Evolutionary conservation across 257 asterid species (phyloP).

Genomic region (Salvia splendens): DNA sequence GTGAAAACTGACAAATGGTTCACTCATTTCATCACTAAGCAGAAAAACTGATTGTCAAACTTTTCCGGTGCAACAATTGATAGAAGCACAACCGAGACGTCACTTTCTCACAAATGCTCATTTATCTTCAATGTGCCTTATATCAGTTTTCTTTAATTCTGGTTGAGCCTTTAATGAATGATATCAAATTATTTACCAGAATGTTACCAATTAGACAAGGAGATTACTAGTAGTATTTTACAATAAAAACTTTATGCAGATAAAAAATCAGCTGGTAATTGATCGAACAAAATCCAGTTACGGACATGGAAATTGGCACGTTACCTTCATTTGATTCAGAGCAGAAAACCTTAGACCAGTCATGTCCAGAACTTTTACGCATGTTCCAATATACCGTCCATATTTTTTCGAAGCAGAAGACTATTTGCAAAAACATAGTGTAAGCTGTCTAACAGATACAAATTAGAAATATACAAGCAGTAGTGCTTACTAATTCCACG

Average conservation of each 20-base stretch:
- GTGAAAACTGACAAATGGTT: too few relatives aligned
- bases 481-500: slow-evolving; percentile 25
- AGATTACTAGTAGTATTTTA: background rate
- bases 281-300: slow-evolving; percentile 8
- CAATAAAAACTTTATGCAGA: background rate
- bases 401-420: slow-evolving; percentile 69
- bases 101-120: too few relatives aligned
- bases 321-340: slow-evolving; percentile 82
- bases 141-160: too few relatives aligned
- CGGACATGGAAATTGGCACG: slow-evolving; percentile 12
- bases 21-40: too few relatives aligned
- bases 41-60: too few relatives aligned
- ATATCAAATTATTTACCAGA: background rate
- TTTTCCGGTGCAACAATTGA: too few relatives aligned
- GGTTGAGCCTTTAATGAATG: background rate
- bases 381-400: slow-evolving; percentile 65
- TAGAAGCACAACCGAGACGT: too few relatives aligned
- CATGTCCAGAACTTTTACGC: slow-evolving; percentile 90
- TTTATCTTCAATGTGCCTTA: too few relatives aligned
- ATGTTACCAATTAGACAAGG: background rate
- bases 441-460: slow-evolving; percentile 26
- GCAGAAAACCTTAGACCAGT: slow-evolving; percentile 89
- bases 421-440: slow-evolving; percentile 40
- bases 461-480: background rate
- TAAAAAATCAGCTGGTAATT: slow-evolving; percentile 4